These are phyloP conservation scores for Haplosporangium gracile DNA, from an alignment of 192 early-diverging fungal species.

Conservation along the genomic window DNA sequence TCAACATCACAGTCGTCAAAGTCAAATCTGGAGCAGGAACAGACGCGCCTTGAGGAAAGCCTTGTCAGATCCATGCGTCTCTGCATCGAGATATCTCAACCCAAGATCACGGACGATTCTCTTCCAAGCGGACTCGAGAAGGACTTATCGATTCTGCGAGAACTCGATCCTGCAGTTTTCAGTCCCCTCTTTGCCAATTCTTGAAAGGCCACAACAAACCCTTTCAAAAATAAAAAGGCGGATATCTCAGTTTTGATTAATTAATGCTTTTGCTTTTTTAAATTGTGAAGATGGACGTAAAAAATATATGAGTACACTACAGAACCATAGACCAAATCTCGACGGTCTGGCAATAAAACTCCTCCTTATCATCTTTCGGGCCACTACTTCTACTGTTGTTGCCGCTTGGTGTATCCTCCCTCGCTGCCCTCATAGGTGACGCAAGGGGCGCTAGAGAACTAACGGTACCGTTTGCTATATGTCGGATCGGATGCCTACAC, in stretches of 20 bases:
- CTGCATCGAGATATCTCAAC: slow-evolving; percentile 18
- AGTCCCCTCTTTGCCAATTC: slow-evolving; percentile 18
- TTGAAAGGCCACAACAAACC: background rate
- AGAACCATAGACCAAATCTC: slow-evolving; percentile 50
- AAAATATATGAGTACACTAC: slow-evolving; percentile 1
- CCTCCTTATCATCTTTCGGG: slow-evolving; percentile 39
- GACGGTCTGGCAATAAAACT: slow-evolving; percentile 53
- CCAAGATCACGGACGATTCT: background rate
- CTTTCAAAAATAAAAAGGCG: background rate
- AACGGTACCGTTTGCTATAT: background rate
- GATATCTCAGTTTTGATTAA: background rate
- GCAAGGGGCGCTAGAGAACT: background rate
- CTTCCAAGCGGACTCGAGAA: slow-evolving; percentile 15
- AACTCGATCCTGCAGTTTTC: slow-evolving; percentile 32
- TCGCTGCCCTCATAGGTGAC: background rate
- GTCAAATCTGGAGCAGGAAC: slow-evolving; percentile 1
- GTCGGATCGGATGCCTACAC: slow-evolving; percentile 28
- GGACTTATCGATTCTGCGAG: slow-evolving; percentile 18
- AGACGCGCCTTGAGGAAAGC: slow-evolving; percentile 22
- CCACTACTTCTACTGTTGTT: slow-evolving; percentile 25
- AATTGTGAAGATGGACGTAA: background rate
- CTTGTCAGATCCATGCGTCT: slow-evolving; percentile 17
- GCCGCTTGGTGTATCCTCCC: background rate
- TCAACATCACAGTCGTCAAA: background rate
- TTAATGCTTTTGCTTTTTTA: background rate